Base-by-base conservation (phyloP, 164 flowering plant genomes). In the Saururus chinensis region DNA sequence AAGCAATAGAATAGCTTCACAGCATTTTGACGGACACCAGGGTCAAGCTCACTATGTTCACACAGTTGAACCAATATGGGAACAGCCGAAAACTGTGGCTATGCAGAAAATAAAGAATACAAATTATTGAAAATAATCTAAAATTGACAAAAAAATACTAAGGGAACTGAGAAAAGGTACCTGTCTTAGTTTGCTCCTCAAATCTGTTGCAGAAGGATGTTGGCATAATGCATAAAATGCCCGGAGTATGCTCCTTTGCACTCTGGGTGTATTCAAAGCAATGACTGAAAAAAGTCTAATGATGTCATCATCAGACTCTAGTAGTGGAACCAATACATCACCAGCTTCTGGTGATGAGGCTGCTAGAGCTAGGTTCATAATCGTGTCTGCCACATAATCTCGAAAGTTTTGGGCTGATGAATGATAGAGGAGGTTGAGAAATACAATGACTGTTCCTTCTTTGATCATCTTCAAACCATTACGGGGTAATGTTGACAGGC, bases 241-340 rank as follows among this genome's bases (percentile, higher is more conserved):
- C 24, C 45, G 74, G 30, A 87, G 80, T 56, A 87, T 74, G 72
- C 70, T 71, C 70, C 67, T 66, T 63, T 83, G 89, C 41, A 83
- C 77, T 57, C 62, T 56, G 19, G 85, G 87, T 56, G 73, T 76
- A 0, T 73, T 63, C 63, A 81, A 51, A 64, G 35, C 73, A 65
- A 83, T 67, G 21, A 82, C 70, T 22, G 80, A 76, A 68, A 83
- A 82, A 17, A 87, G 83, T 72, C 55, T 77, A 60, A 64, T 70
- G 62, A 79, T 70, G 65, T 84, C 85, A 4, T 80, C 84, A 53
- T 80, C 86, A 23, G 89, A 76, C 65, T 84, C 84, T 64, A 87
- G 63, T 26, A 87, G 65, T 37, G 77, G 37, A 54, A 79, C 65
- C 45, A 64, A 76, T 53, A 59, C 49, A 53, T 67, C 65, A 24